phyloP scores from a whole-genome alignment of 1,284 basidiomycete genomes.

The Coniferiporia sulphurascens region DNA sequence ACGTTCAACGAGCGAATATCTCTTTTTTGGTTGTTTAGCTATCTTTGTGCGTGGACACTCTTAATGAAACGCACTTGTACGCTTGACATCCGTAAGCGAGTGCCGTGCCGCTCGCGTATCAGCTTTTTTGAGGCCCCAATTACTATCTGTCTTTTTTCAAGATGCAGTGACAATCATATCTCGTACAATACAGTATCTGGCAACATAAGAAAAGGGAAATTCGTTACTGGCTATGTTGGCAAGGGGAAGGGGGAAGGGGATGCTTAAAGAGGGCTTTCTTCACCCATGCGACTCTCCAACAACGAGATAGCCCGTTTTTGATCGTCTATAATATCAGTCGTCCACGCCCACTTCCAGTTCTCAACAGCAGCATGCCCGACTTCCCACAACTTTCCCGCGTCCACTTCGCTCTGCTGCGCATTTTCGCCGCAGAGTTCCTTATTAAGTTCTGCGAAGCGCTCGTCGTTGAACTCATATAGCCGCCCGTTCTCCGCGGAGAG shows the following conservation, averaged over 20 bases:
- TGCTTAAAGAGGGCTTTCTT: background rate
- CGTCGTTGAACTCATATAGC: slow-evolving; percentile 24
- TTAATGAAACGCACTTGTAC: no score
- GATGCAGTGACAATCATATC: no score
- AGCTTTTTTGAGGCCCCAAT: no score
- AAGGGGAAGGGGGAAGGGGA: no score
- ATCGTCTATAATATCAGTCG: slow-evolving; percentile 15
- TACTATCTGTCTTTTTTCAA: no score
- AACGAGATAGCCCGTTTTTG: background rate
- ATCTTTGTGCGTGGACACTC: no score
- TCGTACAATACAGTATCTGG: background rate
- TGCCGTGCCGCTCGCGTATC: no score
- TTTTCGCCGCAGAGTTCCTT: background rate
- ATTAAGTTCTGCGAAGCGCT: slow-evolving; percentile 19
- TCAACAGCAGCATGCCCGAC: slow-evolving; percentile 26
- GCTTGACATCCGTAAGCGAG: no score
- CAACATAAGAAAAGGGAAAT: background rate
- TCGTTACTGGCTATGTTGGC: background rate
- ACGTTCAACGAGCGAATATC: no score
- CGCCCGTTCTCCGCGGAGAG: slow-evolving; percentile 26
- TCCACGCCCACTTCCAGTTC: slow-evolving; percentile 29
- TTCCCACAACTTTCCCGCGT: slow-evolving; percentile 21
- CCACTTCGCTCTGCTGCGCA: background rate
- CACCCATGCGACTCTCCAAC: background rate
- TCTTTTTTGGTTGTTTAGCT: no score